phyloP scores from a whole-genome alignment of 2,329 filamentous ascomycete species.

The Botrytis porri region DNA sequence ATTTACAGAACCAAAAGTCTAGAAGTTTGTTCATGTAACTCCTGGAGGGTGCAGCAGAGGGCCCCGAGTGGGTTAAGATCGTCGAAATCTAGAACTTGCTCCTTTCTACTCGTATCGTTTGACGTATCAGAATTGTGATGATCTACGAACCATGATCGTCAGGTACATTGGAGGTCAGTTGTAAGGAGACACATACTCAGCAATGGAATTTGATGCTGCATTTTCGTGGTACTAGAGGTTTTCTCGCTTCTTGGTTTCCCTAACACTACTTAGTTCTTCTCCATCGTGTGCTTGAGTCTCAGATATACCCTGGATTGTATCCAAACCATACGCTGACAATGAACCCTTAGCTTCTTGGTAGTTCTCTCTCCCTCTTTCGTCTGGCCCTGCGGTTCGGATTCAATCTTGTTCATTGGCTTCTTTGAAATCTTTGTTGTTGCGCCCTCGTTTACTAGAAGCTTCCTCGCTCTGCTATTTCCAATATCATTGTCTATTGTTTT shows the following conservation, averaged over 20 bases:
- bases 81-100: neutral
- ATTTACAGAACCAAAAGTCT: neutral
- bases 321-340: neutral
- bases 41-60: neutral
- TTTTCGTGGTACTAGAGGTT: neutral
- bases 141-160: conserved; percentile 3
- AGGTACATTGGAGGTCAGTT: neutral
- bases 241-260: neutral
- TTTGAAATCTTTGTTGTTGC: too few relatives aligned
- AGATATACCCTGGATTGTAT: neutral
- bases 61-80: neutral
- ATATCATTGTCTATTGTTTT: too few relatives aligned
- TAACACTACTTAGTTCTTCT: neutral
- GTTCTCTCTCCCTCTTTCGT: too few relatives aligned
- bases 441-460: too few relatives aligned
- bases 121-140: neutral
- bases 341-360: too few relatives aligned
- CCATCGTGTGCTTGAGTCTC: neutral
- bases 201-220: neutral
- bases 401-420: too few relatives aligned
- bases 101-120: neutral
- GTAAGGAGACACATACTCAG: neutral
- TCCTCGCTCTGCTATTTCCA: too few relatives aligned
- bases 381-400: too few relatives aligned
- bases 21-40: neutral